Conservation (phyloP, 2,329 filamentous ascomycete species). For the Apiospora aurea region DNA sequence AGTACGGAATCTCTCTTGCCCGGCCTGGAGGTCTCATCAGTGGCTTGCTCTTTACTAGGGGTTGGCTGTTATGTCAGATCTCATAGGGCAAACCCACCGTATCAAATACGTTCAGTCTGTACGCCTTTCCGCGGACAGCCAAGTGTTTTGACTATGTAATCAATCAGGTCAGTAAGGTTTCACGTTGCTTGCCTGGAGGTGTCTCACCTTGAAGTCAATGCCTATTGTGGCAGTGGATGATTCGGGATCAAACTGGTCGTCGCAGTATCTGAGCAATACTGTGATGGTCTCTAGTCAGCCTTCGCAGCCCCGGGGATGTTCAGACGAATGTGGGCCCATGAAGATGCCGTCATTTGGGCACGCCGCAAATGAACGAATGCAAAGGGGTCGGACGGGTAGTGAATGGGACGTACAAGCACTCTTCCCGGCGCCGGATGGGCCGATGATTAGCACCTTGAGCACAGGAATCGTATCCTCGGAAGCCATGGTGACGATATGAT, state of each 20-base stretch:
- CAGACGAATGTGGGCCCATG: slow-evolving; percentile 1
- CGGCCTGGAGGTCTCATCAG: slow-evolving; percentile 43
- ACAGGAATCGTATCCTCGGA: slow-evolving; percentile 56
- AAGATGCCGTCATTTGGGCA: background rate
- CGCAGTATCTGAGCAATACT: slow-evolving; percentile 63
- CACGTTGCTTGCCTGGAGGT: background rate
- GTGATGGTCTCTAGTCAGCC: slow-evolving; percentile 3
- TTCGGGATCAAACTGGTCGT: slow-evolving; percentile 64
- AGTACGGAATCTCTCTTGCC: slow-evolving; percentile 57
- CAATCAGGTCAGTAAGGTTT: slow-evolving; percentile 11
- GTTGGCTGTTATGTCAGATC: background rate
- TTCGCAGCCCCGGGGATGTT: slow-evolving; percentile 20
- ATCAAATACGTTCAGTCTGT: slow-evolving; percentile 61
- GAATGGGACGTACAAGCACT: slow-evolving; percentile 54
- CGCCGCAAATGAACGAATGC: slow-evolving; percentile 5
- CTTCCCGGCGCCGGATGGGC: slow-evolving; percentile 63
- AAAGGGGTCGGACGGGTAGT: background rate
- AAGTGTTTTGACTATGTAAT: slow-evolving; percentile 57
- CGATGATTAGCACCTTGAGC: slow-evolving; percentile 63
- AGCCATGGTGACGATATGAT: slow-evolving; percentile 42
- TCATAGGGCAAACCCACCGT: slow-evolving; percentile 45
- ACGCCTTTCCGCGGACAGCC: slow-evolving; percentile 57
- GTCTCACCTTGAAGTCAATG: slow-evolving; percentile 61
- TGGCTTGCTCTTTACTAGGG: background rate
- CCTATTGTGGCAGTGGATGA: slow-evolving; percentile 62